Conservation (phyloP, 202 grass and related monocot genomes). For the Miscanthus sacchariflorus region DNA sequence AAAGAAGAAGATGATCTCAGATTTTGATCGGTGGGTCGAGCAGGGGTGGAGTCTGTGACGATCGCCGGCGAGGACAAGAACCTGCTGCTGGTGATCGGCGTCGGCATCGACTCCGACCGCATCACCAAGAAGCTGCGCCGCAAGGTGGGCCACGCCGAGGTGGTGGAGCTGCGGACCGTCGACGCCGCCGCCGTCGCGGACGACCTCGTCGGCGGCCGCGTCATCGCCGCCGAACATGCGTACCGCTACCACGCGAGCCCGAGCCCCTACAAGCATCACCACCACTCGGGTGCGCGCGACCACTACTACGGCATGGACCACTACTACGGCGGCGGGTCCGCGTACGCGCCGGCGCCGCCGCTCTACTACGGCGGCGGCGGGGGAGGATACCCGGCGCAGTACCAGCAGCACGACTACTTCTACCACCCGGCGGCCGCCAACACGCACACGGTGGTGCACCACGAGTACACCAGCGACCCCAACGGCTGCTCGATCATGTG, state of each 20-base stretch:
- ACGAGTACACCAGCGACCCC: conserved; percentile 49
- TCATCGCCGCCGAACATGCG: not conserved
- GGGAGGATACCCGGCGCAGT: conserved; percentile 26
- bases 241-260: conserved; percentile 48
- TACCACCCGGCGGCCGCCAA: conserved; percentile 28
- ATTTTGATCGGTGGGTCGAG: not conserved
- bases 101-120: conserved; percentile 61
- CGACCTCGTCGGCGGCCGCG: not conserved
- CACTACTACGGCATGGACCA: conserved; percentile 44
- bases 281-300: not conserved
- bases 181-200: not conserved
- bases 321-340: not conserved
- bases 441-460: conserved; percentile 58
- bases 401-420: conserved; percentile 40
- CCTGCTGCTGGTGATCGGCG: conserved; percentile 69
- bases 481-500: conserved; percentile 61
- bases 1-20: not conserved
- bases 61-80: conserved; percentile 62
- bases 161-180: conserved; percentile 58
- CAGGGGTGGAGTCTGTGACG: conserved; percentile 67
- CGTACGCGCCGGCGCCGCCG: conserved; percentile 25
- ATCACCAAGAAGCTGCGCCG: conserved; percentile 66
- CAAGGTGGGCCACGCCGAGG: conserved; percentile 61
- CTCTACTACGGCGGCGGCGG: conserved; percentile 20
- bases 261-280: conserved; percentile 43